phyloP scores from a whole-genome alignment of 352 stramenopile species.

The Globisporangium takayamanum region DNA sequence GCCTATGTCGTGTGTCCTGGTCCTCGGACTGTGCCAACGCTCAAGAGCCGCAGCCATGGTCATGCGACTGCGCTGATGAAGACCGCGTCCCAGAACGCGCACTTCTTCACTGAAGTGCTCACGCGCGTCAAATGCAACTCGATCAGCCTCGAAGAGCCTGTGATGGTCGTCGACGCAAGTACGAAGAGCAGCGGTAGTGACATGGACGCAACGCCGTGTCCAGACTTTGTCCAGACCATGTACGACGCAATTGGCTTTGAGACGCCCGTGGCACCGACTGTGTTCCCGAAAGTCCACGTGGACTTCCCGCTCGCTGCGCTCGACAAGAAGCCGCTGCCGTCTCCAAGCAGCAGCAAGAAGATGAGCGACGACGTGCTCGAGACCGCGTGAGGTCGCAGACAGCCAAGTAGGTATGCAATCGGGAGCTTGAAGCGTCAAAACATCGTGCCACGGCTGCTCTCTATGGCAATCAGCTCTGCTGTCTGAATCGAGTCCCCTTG shows the following conservation, averaged over 20 bases:
- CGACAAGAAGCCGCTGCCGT: slow-evolving; percentile 2
- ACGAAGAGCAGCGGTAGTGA: neutral
- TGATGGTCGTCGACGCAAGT: slow-evolving; percentile 1
- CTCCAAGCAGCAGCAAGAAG: slow-evolving; percentile 2
- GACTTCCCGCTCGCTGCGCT: slow-evolving; percentile 4
- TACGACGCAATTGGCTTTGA: slow-evolving; percentile 9
- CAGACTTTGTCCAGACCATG: slow-evolving; percentile 6
- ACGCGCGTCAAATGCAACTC: slow-evolving; percentile 21
- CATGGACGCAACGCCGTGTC: neutral
- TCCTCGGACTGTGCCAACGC: slow-evolving; percentile 2
- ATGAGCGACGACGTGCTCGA: neutral
- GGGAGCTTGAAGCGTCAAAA: neutral
- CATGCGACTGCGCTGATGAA: neutral
- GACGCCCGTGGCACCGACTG: slow-evolving; percentile 2
- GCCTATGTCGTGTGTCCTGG: neutral
- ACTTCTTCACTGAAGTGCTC: slow-evolving; percentile 31
- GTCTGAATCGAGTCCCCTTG: too few relatives aligned
- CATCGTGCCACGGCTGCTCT: neutral
- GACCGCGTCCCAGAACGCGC: slow-evolving; percentile 3
- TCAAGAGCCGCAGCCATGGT: slow-evolving; percentile 1
- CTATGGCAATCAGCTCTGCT: neutral
- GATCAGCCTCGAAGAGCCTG: slow-evolving; percentile 12
- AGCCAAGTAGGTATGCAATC: neutral
- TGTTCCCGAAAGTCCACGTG: slow-evolving; percentile 8
- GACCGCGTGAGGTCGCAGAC: neutral